A percentile compares a stretch with the other conserved stretches of the same genome.
phyloP scores from a whole-genome alignment of 2,329 filamentous ascomycete species.

The Curvularia verruculosa region DNA sequence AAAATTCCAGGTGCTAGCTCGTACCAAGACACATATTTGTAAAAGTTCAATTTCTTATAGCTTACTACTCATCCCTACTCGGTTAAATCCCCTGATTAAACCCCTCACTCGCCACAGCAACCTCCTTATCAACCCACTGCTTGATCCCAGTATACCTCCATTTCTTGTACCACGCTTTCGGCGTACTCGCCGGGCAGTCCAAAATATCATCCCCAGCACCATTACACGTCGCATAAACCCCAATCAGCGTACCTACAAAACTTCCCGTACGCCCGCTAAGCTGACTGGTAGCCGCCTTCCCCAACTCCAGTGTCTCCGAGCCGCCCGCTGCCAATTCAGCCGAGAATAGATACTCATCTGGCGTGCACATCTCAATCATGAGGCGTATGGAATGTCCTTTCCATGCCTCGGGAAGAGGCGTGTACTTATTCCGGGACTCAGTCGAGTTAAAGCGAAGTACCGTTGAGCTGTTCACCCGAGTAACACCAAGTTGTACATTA shows the following conservation, averaged over 20 bases:
- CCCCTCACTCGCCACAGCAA: neutral
- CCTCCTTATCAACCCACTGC: constrained; percentile 10
- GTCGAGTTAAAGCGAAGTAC: constrained; percentile 53
- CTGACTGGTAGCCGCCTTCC: constrained; percentile 19
- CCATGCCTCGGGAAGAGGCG: constrained; percentile 52
- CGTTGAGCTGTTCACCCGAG: constrained; percentile 16
- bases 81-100: neutral
- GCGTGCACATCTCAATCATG: constrained; percentile 9
- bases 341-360: constrained; percentile 5
- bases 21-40: neutral
- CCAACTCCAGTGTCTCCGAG: constrained; percentile 2
- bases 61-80: neutral
- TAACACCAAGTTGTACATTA: constrained; percentile 56
- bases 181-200: constrained; percentile 33
- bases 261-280: constrained; percentile 11
- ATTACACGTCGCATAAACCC: constrained; percentile 61
- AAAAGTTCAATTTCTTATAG: neutral
- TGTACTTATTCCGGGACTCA: constrained; percentile 41
- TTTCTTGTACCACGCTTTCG: constrained; percentile 55
- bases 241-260: constrained; percentile 55
- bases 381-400: constrained; percentile 37
- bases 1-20: neutral
- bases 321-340: neutral
- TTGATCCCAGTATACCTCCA: constrained; percentile 52
- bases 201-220: constrained; percentile 40